Evolutionary conservation across 768 basidiomycete species (phyloP), one percentile per base, ranked within the genome.

Genomic region (Agaricus blazei): DNA sequence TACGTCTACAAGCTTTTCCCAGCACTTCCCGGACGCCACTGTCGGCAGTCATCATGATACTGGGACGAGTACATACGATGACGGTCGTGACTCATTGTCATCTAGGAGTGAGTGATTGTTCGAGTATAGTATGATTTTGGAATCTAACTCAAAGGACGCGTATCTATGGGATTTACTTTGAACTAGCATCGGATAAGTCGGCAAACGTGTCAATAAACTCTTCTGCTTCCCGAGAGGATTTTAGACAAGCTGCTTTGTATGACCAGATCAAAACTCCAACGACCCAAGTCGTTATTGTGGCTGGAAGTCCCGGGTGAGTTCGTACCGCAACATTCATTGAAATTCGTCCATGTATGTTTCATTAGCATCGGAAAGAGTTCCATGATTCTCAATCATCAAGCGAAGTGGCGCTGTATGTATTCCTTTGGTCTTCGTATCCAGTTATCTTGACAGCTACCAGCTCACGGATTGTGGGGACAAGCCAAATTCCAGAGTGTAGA

Each of bases 391-490:
- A 81, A 76, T 4, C 80, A 87, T 59, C 87, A 88, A 65, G 84
- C 85, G 4, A 83, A 82, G 64, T 88, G 87, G 87, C 68, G 86
- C 69, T 76, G 84, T 82, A 61, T 64, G 75, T 58, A 8, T 53
- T 31, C 42, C 44, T 14, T 42, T 4, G 46, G 7, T 45, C 9
- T 47, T 2, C 45, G 9, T 14, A 29, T 12, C 31, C 6, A 48
- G 24, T 37, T 40, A 46, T 19, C 59, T 48, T 11, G 6, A 27
- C 58, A 31, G 43, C 28, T 48, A 3, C 4, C 48, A 83, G 81
- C 78, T 23, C 85, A 87, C 59, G 87, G 87, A 3, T 74, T 88
- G 4, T 89, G 87, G 87, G 87, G 86, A 12, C 85, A 88, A 59
- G 85, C 86, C 6, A 88, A 87, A 67, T 88, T 88, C 58, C 81